Evolutionary conservation across 2,329 filamentous ascomycete genomes (phyloP), one percentile per base, ranked within the genome.

Genomic region (Diaporthe velutina): DNA sequence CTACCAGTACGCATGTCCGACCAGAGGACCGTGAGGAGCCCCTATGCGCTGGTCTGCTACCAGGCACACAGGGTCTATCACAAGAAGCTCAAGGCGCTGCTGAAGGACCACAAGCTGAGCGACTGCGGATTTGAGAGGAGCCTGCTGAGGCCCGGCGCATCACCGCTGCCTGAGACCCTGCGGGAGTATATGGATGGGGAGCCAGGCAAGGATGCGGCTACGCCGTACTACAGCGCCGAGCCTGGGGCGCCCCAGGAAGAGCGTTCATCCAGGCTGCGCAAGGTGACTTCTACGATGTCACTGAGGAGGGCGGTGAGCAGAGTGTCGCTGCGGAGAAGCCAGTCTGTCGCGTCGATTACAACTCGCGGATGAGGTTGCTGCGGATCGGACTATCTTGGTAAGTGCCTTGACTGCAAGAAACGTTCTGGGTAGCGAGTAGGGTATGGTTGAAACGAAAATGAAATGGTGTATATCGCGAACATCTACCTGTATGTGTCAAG

Each of bases 51-150:
- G 40, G 60, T 73, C 19, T 73, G 71, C n/a, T 73, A 73, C 30
- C 50, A 73, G 28, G 71, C 60, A 10, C 71, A 73, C 71, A 33
- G 71, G 38, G 71, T 73, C 25, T 73, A 73, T n/a, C 71, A 73
- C 50, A 73, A 73, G 71, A 73, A 73, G 52, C 71, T 73, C 28
- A 73, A 68, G 60, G 35, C 35, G 2, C 50, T 73, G 71, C 60
- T 73, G 60, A 73, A 33, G 52, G 71, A 67, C 50, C 40, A 35
- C n/a, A 66, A 58, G 45, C 50, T 73, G 50, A 45, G 60, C 50
- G 40, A 58, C n/a, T 64, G 25, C 61, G 52, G 40, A 3, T 55
- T 73, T 30, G 35, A 45, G 35, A 54, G 71, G 52, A 73, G 71
- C 45, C 33, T 73, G 38, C 38, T 73, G 38, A 28, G 50, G 28